Evolutionary conservation across 345 rosid species (phyloP).

Genomic region (Odontarrhena argentea): DNA sequence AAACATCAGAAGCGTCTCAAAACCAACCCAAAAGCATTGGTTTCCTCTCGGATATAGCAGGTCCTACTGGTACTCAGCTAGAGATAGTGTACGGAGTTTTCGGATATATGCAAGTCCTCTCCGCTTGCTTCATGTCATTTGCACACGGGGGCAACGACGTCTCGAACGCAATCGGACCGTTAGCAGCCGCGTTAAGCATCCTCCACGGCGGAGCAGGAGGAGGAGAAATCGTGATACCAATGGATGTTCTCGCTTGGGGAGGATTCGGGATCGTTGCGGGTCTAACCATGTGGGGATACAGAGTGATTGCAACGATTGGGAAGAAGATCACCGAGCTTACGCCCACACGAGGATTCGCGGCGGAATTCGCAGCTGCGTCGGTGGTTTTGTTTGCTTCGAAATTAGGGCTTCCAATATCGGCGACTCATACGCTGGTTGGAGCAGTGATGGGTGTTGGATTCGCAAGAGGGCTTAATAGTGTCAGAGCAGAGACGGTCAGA

Average conservation of each 20-base stretch:
- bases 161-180: constrained; percentile 92
- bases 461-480: constrained; percentile 88
- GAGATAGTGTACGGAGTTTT: constrained; percentile 89
- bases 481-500: constrained; percentile 83
- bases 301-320: constrained; percentile 95
- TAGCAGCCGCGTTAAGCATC: constrained; percentile 87
- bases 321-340: constrained; percentile 96
- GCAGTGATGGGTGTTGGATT: constrained; percentile 99
- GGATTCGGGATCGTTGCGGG: constrained; percentile 97
- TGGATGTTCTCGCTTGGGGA: constrained; percentile 95
- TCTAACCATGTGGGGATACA: constrained; percentile 82
- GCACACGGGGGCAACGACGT: constrained; percentile 97
- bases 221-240: constrained; percentile 68
- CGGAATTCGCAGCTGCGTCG: constrained; percentile 93
- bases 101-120: constrained; percentile 92
- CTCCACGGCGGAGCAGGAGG: constrained; percentile 70
- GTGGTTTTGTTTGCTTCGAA: constrained; percentile 91
- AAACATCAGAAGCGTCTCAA: constrained; percentile 46
- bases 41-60: constrained; percentile 85
- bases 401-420: constrained; percentile 84
- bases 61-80: constrained; percentile 87
- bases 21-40: constrained; percentile 55
- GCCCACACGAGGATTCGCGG: constrained; percentile 95
- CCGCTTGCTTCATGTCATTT: constrained; percentile 99
- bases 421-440: constrained; percentile 91